Evolutionary conservation across 2,329 filamentous ascomycete genomes (phyloP), one percentile per base, ranked within the genome.

Genomic region (Stemphylium lycopersici): DNA sequence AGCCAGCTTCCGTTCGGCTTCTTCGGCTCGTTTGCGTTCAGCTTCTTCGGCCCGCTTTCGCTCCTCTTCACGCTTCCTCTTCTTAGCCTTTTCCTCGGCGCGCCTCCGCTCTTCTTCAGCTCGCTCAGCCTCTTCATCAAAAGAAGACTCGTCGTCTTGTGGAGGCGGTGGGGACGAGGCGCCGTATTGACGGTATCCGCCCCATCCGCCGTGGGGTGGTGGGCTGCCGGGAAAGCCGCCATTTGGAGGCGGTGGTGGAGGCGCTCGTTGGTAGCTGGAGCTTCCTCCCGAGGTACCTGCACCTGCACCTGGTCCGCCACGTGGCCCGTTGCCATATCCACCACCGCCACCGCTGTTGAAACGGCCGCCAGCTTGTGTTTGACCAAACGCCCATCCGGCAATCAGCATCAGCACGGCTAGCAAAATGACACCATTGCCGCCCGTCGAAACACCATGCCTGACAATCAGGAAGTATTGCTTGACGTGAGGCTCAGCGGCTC

Each of bases 341-440:
- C 65, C 63, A 31, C 66, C 55, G 24, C 72, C 70, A 40, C 59
- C 56, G 22, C 71, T 70, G 32, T 59, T 66, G 37, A 67, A 68
- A 3, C 73, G 74, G 43, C 81, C 79, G 65, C 83, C 80, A 10
- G 72, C 79, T 69, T 88, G 86, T 55, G 82, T 85, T 68, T 87
- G 84, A 13, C 89, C 90, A 63, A 88, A 79, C 2, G 87, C 85
- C 91, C 92, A 96, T 3, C 90, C 90, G 7, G 85, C 87, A 24
- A 95, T 78, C 4, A 87, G 91, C 22, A 96, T 87, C 5, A 85
- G 86, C 12, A 91, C 74, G 22, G 92, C 81, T 26, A 96, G 78
- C 59, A 95, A 76, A 29, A 88, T 76, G 69, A 96, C 86, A 6
- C 89, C 90, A 66, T 88, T 83, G 42, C 89, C 90, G 4, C 90